Conservation (phyloP, 1,139 yeast species). For the Kodamaea anthophila region DNA sequence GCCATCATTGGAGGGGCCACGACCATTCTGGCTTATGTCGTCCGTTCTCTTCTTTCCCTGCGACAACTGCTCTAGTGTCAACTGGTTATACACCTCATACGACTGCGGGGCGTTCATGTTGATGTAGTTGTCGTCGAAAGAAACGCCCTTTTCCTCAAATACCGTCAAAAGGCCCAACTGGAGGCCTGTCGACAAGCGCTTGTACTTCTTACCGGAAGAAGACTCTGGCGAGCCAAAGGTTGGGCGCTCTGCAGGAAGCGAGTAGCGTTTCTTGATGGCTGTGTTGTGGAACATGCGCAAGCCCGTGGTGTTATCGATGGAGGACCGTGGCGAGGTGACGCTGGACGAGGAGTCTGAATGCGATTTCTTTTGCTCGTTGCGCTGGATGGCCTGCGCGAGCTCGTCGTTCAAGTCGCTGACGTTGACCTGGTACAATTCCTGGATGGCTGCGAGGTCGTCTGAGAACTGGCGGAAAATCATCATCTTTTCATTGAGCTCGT, state of each 20-base stretch:
- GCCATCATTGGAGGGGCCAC: no score
- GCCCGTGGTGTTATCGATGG: constrained; percentile 10
- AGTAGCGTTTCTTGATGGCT: constrained; percentile 23
- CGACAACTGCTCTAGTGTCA: constrained; percentile 29
- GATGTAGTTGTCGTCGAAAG: constrained; percentile 27
- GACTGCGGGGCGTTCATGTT: constrained; percentile 21
- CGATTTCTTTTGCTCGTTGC: constrained; percentile 1
- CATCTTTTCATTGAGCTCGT: constrained; percentile 33
- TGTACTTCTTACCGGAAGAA: constrained; percentile 22
- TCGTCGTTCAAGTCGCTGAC: constrained; percentile 25
- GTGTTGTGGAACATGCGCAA: constrained; percentile 35
- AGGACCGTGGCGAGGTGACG: constrained; percentile 12
- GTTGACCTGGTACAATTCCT: constrained; percentile 27
- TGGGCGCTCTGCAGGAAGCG: constrained; percentile 17
- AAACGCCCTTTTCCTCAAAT: constrained; percentile 19
- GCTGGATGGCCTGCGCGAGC: constrained; percentile 9
- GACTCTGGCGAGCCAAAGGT: constrained; percentile 1
- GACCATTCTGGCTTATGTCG: no score
- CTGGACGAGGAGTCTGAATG: constrained; percentile 13
- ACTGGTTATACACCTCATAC: constrained; percentile 30
- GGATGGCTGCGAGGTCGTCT: constrained; percentile 26
- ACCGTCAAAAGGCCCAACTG: constrained; percentile 39
- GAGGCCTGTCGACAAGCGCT: constrained; percentile 33
- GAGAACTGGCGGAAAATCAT: constrained; percentile 34
- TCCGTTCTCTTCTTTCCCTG: constrained; percentile 7